phyloP scores from a whole-genome alignment of 192 early-diverging fungal genomes.

The Backusella westeae region DNA sequence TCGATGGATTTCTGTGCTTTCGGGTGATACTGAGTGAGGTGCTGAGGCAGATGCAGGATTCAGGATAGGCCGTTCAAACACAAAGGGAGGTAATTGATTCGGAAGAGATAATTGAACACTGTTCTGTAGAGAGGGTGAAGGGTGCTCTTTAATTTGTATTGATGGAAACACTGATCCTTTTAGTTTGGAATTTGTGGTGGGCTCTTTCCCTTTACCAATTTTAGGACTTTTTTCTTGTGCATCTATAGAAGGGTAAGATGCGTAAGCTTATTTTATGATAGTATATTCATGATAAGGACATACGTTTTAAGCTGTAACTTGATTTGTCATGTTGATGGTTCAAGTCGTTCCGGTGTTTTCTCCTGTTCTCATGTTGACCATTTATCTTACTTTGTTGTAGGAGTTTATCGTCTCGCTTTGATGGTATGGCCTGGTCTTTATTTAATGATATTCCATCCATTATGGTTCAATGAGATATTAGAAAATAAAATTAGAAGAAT shows the following conservation, averaged over 20 bases:
- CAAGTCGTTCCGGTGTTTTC: neutral
- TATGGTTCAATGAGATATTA: neutral
- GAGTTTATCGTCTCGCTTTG: neutral
- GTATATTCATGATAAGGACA: neutral
- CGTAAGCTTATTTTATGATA: too few relatives aligned
- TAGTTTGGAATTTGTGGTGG: neutral
- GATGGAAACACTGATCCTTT: neutral
- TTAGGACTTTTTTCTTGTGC: neutral
- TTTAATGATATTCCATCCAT: neutral
- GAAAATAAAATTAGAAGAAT: neutral
- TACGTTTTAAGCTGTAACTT: neutral
- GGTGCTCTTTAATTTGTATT: neutral
- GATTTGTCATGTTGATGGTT: neutral
- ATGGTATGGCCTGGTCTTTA: too few relatives aligned
- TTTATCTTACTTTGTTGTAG: neutral
- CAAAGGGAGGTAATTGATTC: neutral
- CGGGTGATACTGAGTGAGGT: too few relatives aligned
- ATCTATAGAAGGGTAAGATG: neutral
- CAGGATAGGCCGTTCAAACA: neutral
- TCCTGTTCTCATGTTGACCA: neutral
- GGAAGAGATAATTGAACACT: neutral
- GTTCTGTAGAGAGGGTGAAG: neutral
- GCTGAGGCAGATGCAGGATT: neutral
- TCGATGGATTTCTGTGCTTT: neutral
- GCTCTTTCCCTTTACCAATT: neutral